These are phyloP conservation scores for Nitzschia inconspicua DNA, from an alignment of 108 stramenopile species.

Conservation along the genomic window DNA sequence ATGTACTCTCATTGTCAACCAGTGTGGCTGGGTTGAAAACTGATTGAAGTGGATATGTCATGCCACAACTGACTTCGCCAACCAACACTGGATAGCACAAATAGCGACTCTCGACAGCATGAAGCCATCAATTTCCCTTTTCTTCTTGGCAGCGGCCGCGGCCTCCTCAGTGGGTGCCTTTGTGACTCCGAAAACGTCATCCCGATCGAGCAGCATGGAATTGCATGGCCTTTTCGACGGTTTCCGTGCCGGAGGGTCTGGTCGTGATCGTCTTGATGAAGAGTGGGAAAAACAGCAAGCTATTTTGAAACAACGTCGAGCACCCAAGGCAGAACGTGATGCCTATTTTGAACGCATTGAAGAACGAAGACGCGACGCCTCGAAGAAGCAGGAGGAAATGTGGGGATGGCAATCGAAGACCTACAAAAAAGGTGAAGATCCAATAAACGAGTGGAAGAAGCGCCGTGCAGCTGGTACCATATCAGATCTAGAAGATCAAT, in stretches of 20 bases:
- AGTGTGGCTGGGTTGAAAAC: too few species aligned
- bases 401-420: constrained; percentile 89
- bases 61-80: too few species aligned
- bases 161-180: too few species aligned
- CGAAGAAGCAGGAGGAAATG: constrained; percentile 67
- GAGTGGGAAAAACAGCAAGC: constrained; percentile 82
- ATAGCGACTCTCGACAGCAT: too few species aligned
- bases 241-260: constrained; percentile 45
- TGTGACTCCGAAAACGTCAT: too few species aligned
- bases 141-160: too few species aligned
- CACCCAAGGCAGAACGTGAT: constrained; percentile 58
- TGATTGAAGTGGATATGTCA: too few species aligned
- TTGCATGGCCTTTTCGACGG: constrained; percentile 44
- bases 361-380: constrained; percentile 59
- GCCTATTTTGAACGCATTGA: constrained; percentile 77
- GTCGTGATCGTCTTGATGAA: constrained; percentile 52
- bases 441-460: constrained; percentile 85
- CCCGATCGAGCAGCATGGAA: not conserved
- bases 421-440: constrained; percentile 82
- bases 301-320: constrained; percentile 54
- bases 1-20: too few species aligned
- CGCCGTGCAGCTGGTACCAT: constrained; percentile 69
- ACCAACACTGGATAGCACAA: too few species aligned
- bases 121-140: too few species aligned
- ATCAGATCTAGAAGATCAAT: constrained; percentile 81